These are phyloP conservation scores for Gossypium turneri DNA, from an alignment of 345 rosid species.

Conservation along the genomic window DNA sequence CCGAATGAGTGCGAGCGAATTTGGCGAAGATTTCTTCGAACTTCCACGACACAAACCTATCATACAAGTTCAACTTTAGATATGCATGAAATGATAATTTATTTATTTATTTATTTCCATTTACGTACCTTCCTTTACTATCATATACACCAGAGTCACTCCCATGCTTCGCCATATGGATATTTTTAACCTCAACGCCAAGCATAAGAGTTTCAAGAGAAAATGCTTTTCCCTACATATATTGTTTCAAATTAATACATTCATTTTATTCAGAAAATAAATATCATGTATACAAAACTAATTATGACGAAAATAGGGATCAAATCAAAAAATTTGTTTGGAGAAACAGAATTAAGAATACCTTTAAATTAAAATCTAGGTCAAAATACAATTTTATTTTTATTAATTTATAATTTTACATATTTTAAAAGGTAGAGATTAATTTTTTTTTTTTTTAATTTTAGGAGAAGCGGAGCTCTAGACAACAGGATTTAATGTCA, in stretches of 20 bases:
- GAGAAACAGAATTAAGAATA: too few relatives aligned
- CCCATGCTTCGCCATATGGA: conserved; percentile 62
- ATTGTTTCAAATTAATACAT: not conserved
- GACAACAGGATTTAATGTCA: too few relatives aligned
- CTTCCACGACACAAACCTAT: conserved; percentile 60
- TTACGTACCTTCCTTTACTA: conserved; percentile 55
- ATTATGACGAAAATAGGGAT: too few relatives aligned
- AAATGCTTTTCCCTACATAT: conserved; percentile 61
- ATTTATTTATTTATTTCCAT: not conserved
- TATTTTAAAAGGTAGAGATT: too few relatives aligned
- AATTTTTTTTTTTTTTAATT: too few relatives aligned
- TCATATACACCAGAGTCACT: conserved; percentile 87
- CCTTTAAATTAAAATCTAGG: too few relatives aligned
- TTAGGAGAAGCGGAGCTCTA: too few relatives aligned
- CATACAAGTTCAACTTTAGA: not conserved
- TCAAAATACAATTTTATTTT: too few relatives aligned
- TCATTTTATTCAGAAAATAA: not conserved
- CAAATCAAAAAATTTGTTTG: too few relatives aligned
- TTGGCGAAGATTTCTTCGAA: conserved; percentile 69
- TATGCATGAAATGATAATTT: not conserved
- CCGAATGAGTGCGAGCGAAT: conserved; percentile 38
- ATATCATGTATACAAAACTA: too few relatives aligned
- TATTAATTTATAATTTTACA: too few relatives aligned
- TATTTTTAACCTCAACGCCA: conserved; percentile 71
- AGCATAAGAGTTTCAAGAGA: conserved; percentile 31